Base-by-base conservation (phyloP, 2,329 filamentous ascomycete genomes). In the Aureobasidium pullulans region DNA sequence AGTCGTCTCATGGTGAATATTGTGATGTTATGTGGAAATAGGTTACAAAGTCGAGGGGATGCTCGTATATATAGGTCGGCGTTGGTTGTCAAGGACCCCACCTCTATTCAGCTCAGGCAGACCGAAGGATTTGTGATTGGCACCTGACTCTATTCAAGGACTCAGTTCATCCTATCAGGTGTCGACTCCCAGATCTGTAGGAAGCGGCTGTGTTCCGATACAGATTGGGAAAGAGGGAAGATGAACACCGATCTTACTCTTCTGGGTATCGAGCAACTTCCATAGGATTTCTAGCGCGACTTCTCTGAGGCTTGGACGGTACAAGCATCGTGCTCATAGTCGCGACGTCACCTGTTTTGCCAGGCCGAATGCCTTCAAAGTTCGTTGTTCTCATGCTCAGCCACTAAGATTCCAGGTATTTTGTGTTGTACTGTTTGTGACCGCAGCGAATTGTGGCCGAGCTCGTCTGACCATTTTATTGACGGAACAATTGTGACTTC, bases 1-100 rank as follows among this genome's bases (percentile, higher is more conserved):
- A 69, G 56, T 62, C 67, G 63, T 52, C 52, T 29, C 57, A 60
- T 60, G 10, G 6, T 57, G 29, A 11, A 11, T 31, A 8, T n/a
- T 39, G 19, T 11, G 4, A 16, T 8, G 4, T 6, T 34, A 29
- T 37, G 23, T 42, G 28, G 19, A 1, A 15, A 29, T 36, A 16
- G 16, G 28, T 28, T 1, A 13, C 19, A 42, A 8, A 5, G 13
- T 15, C 15, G 52, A 11, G 11, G 19, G n/a, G 6, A 11, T 10
- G 52, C 16, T n/a, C 40, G 15, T 56, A 56, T 56, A 46, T 34
- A 43, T 11, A 42, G n/a, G 37, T 23, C 5, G 13, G 15, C 9
- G 28, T 29, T 28, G 11, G 52, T 44, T 28, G 29, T 44, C 6
- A 23, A 6, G 9, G 11, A 36, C 52, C 52, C 52, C 52, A 31